These are phyloP conservation scores for Rhodocollybia butyracea DNA, from an alignment of 768 basidiomycete species.

Conservation along the genomic window DNA sequence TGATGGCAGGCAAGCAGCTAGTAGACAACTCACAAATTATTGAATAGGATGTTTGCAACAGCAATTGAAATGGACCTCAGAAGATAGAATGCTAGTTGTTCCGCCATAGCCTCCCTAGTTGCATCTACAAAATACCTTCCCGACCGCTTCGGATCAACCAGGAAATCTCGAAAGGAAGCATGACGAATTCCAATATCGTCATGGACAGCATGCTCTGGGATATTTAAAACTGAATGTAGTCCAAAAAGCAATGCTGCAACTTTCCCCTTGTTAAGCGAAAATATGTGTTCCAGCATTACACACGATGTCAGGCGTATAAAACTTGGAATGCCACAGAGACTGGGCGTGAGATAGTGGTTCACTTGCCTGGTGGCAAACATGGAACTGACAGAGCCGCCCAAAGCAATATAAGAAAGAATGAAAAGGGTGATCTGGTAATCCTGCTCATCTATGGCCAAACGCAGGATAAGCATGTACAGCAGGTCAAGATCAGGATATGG, in stretches of 20 bases:
- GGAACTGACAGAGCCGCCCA: neutral
- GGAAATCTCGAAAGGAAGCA: conserved; percentile 30
- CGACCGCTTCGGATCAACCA: conserved; percentile 26
- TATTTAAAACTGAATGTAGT: conserved; percentile 8
- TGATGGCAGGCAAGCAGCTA: too few species aligned
- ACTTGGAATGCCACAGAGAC: neutral
- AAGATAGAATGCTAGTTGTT: neutral
- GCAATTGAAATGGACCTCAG: too few species aligned
- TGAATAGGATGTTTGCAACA: too few species aligned
- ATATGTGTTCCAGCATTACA: too few species aligned
- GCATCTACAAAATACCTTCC: conserved; percentile 25
- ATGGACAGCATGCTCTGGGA: conserved; percentile 1
- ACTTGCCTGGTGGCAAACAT: neutral
- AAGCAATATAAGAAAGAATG: neutral
- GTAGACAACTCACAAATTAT: too few species aligned
- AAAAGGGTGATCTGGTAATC: too few species aligned
- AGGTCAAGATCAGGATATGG: too few species aligned
- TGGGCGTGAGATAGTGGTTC: neutral
- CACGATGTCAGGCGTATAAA: neutral
- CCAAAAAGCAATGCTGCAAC: too few species aligned
- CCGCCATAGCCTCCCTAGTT: neutral
- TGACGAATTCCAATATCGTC: conserved; percentile 28
- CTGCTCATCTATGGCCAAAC: too few species aligned
- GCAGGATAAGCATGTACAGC: too few species aligned
- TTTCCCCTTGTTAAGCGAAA: too few species aligned